phyloP scores from a whole-genome alignment of 805 yeast species.

The Kodamaea sagamina region DNA sequence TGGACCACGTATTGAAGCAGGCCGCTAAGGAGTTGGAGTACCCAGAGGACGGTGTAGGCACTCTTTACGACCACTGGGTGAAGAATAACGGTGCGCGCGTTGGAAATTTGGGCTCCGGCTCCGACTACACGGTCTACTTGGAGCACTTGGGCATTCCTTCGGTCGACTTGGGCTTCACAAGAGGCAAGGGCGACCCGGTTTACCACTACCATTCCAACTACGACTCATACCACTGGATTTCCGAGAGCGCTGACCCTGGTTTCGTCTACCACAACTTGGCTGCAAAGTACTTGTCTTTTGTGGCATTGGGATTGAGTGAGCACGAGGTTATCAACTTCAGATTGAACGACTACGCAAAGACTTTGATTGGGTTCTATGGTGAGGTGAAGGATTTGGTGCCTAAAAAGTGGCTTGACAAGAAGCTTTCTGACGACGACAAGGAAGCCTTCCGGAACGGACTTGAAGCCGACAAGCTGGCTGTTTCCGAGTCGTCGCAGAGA shows the following conservation, averaged over 20 bases:
- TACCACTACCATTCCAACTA: constrained; percentile 59
- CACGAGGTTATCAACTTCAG: constrained; percentile 55
- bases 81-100: constrained; percentile 35
- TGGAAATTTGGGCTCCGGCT: constrained; percentile 48
- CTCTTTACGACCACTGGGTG: constrained; percentile 53
- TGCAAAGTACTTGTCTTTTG: constrained; percentile 60
- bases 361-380: constrained; percentile 41
- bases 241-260: constrained; percentile 51
- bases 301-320: constrained; percentile 55
- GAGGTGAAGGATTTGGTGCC: constrained; percentile 32
- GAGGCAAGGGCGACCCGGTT: constrained; percentile 47
- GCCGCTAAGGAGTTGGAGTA: constrained; percentile 51
- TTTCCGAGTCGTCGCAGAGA: constrained; percentile 6
- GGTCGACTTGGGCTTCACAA: constrained; percentile 47
- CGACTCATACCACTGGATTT: constrained; percentile 61
- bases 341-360: constrained; percentile 48
- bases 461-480: constrained; percentile 3
- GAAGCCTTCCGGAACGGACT: not conserved
- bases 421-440: constrained; percentile 1
- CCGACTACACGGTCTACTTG: constrained; percentile 63
- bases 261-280: constrained; percentile 55
- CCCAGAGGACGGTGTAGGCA: constrained; percentile 37
- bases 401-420: constrained; percentile 31
- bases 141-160: constrained; percentile 69
- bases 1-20: constrained; percentile 45